These are phyloP conservation scores for Kwoniella dejecticola DNA, from an alignment of 768 basidiomycete genomes.

Conservation along the genomic window DNA sequence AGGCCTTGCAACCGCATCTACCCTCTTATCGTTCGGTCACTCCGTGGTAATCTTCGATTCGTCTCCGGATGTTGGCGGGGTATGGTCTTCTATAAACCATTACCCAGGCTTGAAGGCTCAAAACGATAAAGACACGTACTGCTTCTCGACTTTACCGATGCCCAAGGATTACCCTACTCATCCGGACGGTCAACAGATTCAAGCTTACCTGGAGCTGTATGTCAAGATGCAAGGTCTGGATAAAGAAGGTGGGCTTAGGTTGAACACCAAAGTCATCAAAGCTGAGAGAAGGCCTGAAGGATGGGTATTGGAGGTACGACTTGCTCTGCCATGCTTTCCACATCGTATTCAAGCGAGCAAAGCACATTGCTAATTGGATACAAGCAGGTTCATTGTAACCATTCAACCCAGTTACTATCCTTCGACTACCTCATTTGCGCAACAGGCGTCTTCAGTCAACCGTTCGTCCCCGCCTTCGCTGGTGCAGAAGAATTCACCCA, in stretches of 20 bases:
- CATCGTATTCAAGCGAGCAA: too few relatives aligned
- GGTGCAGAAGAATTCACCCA: background rate
- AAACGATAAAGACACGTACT: slow-evolving; percentile 1
- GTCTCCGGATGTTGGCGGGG: slow-evolving; percentile 3
- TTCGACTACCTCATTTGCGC: slow-evolving; percentile 11
- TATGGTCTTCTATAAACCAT: slow-evolving; percentile 8
- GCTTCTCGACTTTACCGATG: slow-evolving; percentile 6
- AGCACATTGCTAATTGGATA: background rate
- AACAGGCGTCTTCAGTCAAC: slow-evolving; percentile 3
- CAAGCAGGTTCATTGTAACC: background rate
- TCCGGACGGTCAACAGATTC: slow-evolving; percentile 2
- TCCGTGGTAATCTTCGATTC: slow-evolving; percentile 7
- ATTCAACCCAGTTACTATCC: background rate
- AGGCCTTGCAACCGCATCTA: slow-evolving; percentile 3
- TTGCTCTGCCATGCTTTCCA: too few relatives aligned
- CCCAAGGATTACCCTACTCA: slow-evolving; percentile 1
- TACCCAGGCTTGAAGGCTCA: slow-evolving; percentile 6
- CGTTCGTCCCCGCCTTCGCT: background rate
- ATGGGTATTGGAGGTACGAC: background rate
- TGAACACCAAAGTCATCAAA: slow-evolving; percentile 6
- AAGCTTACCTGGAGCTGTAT: slow-evolving; percentile 8
- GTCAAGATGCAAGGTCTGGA: slow-evolving; percentile 1
- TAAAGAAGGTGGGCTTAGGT: slow-evolving; percentile 2
- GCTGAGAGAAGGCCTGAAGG: slow-evolving; percentile 1
- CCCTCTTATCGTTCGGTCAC: slow-evolving; percentile 1